Evolutionary conservation across 176 grass and related monocot species (phyloP).

Genomic region (Avena atlantica): DNA sequence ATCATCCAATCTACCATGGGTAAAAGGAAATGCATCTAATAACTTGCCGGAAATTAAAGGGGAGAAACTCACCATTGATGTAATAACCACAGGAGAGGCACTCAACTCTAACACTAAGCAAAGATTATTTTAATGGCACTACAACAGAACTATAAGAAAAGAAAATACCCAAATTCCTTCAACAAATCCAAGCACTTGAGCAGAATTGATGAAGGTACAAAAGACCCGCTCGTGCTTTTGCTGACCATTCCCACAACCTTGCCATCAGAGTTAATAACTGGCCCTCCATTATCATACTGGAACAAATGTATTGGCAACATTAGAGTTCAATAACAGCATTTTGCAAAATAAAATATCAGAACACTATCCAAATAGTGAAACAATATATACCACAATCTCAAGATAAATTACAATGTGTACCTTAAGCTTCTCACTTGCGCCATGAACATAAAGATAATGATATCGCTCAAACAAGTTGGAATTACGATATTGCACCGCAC

Average conservation of each 20-base stretch:
- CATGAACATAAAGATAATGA: conserved; percentile 14
- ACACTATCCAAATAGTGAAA: neutral
- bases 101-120: neutral
- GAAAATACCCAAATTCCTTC: neutral
- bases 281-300: conserved; percentile 15
- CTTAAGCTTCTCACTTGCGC: neutral
- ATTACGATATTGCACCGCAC: conserved; percentile 1
- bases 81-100: neutral
- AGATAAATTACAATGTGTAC: neutral
- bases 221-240: neutral
- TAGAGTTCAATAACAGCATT: neutral
- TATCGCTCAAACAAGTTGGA: neutral
- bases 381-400: neutral
- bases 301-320: neutral
- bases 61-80: neutral
- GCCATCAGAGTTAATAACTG: neutral
- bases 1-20: neutral
- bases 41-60: conserved; percentile 6
- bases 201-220: conserved; percentile 12
- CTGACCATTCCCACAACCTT: neutral
- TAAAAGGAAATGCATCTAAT: conserved; percentile 1
- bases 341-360: neutral
- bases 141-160: neutral
- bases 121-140: neutral
- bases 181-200: neutral